These are phyloP conservation scores for Acacia confusa DNA, from an alignment of 306 rosid genomes.

Conservation along the genomic window DNA sequence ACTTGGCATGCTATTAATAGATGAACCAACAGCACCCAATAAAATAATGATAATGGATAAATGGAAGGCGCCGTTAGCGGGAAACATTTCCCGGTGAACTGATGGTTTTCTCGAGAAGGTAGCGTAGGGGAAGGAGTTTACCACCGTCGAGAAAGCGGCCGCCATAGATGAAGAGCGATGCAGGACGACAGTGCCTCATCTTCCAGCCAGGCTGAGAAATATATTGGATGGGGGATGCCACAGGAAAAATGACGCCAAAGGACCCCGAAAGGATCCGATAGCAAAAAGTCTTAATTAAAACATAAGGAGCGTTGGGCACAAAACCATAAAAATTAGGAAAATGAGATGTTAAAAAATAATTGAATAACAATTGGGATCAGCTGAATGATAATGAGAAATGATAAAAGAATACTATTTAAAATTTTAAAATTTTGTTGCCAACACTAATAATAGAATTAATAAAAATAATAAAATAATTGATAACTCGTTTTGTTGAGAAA, in stretches of 20 bases:
- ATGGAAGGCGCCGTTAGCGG: not conserved
- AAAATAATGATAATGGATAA: not conserved
- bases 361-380: too few relatives aligned
- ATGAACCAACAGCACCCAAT: not conserved
- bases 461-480: too few relatives aligned
- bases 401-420: too few relatives aligned
- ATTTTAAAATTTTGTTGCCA: too few relatives aligned
- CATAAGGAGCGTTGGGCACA: too few relatives aligned
- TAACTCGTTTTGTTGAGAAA: too few relatives aligned
- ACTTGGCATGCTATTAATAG: not conserved
- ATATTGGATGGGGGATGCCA: not conserved
- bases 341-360: too few relatives aligned
- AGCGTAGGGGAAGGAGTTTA: constrained; percentile 7
- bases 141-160: constrained; percentile 45
- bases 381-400: too few relatives aligned
- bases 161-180: constrained; percentile 45
- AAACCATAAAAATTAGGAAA: too few relatives aligned
- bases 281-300: too few relatives aligned
- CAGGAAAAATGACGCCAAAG: not conserved
- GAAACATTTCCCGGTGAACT: not conserved
- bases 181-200: not conserved
- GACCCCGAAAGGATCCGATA: not conserved
- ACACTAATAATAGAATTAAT: too few relatives aligned
- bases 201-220: not conserved
- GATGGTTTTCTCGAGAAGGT: not conserved